A percentile compares a stretch with the other conserved stretches of the same genome.
Evolutionary conservation across 257 asterid species (phyloP).

Genomic region (Primulina eburnea): DNA sequence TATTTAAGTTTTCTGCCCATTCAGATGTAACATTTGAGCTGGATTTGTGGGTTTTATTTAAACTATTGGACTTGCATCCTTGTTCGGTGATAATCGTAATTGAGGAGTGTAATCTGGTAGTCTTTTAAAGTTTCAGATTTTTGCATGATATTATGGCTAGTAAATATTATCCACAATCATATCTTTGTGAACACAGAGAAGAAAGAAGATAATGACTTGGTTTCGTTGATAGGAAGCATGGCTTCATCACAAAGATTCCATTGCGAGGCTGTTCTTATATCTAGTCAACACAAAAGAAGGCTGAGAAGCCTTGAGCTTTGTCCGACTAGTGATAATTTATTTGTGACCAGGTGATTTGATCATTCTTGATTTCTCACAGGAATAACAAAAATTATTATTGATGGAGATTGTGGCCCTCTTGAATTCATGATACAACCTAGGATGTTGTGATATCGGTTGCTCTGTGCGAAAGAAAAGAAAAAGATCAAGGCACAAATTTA

Average conservation of each 20-base stretch:
- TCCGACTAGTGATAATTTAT: constrained; percentile 49
- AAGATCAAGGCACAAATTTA: background rate
- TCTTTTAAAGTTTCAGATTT: background rate
- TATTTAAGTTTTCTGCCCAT: background rate
- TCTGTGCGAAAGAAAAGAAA: constrained; percentile 2
- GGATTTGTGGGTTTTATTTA: background rate
- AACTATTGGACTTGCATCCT: background rate
- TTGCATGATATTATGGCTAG: background rate
- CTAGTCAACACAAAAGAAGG: constrained; percentile 57
- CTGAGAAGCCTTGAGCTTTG: constrained; percentile 46
- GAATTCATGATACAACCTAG: background rate
- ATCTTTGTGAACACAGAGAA: constrained; percentile 31
- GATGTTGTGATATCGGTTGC: constrained; percentile 19
- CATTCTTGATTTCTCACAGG: constrained; percentile 1
- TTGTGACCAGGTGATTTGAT: constrained; percentile 55
- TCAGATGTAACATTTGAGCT: background rate
- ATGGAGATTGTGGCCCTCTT: constrained; percentile 4
- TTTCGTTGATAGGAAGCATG: constrained; percentile 29
- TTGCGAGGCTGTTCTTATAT: constrained; percentile 33
- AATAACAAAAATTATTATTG: constrained; percentile 5
- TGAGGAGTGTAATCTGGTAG: background rate
- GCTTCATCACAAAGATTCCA: constrained; percentile 34
- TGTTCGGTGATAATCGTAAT: background rate
- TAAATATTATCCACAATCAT: background rate
- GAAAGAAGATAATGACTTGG: constrained; percentile 43